Percentiles rank a stretch among this genome's conserved stretches.
Conservation (phyloP, 2,329 filamentous ascomycete genomes). For the Taxawa tesnikishii region DNA sequence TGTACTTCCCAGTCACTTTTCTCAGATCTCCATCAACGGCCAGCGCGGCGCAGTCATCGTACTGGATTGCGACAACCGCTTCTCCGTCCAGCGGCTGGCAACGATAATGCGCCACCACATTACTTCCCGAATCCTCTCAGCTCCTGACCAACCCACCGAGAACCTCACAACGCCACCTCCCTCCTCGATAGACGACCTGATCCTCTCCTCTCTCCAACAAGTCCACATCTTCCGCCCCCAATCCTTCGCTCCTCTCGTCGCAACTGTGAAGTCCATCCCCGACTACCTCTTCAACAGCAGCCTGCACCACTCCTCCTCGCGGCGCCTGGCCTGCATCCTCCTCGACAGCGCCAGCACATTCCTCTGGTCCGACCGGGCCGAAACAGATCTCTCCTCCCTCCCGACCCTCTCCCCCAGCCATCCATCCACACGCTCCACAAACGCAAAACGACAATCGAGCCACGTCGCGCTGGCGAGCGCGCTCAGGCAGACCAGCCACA, state of each 20-base stretch:
- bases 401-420: conserved; percentile 3
- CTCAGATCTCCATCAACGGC: conserved; percentile 25
- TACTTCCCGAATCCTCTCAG: not conserved
- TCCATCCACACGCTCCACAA: conserved; percentile 5
- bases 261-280: conserved; percentile 35
- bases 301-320: conserved; percentile 33
- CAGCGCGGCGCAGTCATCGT: conserved; percentile 39
- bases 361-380: conserved; percentile 39
- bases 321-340: conserved; percentile 37
- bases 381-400: conserved; percentile 17
- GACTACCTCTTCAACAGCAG: conserved; percentile 34
- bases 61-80: conserved; percentile 43
- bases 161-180: no score
- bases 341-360: conserved; percentile 45
- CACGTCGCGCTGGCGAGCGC: conserved; percentile 9
- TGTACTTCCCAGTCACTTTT: conserved; percentile 31
- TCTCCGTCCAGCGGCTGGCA: conserved; percentile 37
- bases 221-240: conserved; percentile 47
- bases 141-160: not conserved
- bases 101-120: conserved; percentile 21
- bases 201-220: conserved; percentile 36
- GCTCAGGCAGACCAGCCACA: conserved; percentile 9
- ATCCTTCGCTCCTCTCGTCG: conserved; percentile 36
- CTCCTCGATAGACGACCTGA: conserved; percentile 14
- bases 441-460: conserved; percentile 4